Evolutionary conservation across 2,329 filamentous ascomycete genomes (phyloP), one percentile per base, ranked within the genome.

Genomic region (Aspergillus pseudonomiae): DNA sequence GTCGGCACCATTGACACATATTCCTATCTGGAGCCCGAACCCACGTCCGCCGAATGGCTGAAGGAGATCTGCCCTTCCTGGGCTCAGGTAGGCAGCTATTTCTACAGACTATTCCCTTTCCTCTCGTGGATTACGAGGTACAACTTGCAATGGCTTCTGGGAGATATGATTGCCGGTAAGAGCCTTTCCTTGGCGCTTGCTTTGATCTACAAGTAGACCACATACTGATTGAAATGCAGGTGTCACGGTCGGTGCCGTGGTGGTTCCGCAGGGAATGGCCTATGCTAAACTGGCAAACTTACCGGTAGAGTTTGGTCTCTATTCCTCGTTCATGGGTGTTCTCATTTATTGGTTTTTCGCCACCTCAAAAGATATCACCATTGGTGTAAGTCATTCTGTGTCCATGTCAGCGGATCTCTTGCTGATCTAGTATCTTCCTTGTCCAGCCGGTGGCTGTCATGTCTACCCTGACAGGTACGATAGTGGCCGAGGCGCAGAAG

Each of bases 351-450:
- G 94, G 94, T 91, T 97, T 75, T 98, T 98, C 74, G 95, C 94
- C 39, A 99, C 95, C 0, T 97, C 94, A 16, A 99, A 98, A 76
- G 94, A 99, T 78, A 98, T 99, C 74, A 97, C 94, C 11, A 98
- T 98, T 62, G 94, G 94, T 19, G 90, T 92, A 83, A 80, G 89
- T 85, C 2, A 32, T 57, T 68, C 36, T 4, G 26, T 4, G 9
- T 39, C 9, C n/a, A 26, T 12, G 11, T 21, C 34, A 26, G 19
- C 14, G 21, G 24, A 9, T 26, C 26, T 24, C 16, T 55, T 55
- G n/a, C 52, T 55, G 11, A 55, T 39, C 19, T 12, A 48, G 39
- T 45, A 60, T 12, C 59, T 60, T 59, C 63, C 30, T 41, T n/a
- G 10, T 46, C 26, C 67, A 93, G 89, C 94, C 94, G 36, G 95